Conservation (phyloP, 257 asterid genomes). For the Eustoma russellianum region DNA sequence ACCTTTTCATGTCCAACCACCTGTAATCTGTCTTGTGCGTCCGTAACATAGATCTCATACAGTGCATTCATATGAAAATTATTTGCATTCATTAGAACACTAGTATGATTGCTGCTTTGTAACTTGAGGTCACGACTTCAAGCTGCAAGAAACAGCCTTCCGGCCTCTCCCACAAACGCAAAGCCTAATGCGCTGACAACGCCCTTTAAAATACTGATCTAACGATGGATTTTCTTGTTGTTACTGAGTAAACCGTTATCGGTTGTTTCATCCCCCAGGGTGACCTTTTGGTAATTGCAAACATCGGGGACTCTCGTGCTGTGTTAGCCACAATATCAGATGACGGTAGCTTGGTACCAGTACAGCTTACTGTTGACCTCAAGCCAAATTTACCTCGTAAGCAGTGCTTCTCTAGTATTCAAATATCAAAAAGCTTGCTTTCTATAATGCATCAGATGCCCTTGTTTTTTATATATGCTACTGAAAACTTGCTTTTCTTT, state of each 20-base stretch:
- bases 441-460: too few species aligned
- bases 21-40: too few species aligned
- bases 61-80: too few species aligned
- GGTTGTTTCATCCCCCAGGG: conserved; percentile 31
- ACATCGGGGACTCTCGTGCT: conserved; percentile 74
- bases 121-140: too few species aligned
- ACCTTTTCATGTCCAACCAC: not conserved
- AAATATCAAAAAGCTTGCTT: not conserved
- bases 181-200: too few species aligned
- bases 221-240: too few species aligned
- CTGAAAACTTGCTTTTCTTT: not conserved
- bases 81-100: too few species aligned
- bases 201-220: too few species aligned
- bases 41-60: too few species aligned
- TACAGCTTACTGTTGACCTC: conserved; percentile 68
- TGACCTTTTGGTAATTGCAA: conserved; percentile 45
- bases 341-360: conserved; percentile 41
- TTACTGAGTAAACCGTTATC: not conserved
- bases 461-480: not conserved
- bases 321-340: conserved; percentile 52
- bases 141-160: too few species aligned
- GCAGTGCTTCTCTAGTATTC: conserved; percentile 15
- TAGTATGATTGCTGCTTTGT: too few species aligned
- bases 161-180: too few species aligned
- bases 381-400: conserved; percentile 72